Base-by-base conservation (phyloP, 2,329 filamentous ascomycete species). In the Neoscytalidium dimidiatum region DNA sequence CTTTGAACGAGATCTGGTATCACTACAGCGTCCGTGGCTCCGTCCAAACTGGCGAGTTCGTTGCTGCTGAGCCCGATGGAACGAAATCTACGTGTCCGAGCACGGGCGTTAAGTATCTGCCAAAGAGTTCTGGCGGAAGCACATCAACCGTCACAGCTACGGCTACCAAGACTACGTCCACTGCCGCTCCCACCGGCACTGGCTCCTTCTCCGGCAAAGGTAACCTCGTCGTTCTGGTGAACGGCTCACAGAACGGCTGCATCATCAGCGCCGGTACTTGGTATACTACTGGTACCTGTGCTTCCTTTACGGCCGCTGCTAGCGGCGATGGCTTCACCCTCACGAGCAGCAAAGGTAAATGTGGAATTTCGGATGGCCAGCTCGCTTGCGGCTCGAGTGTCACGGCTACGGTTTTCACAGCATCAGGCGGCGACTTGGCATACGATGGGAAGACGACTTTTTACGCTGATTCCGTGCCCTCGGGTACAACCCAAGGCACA, bases 261-360 rank as follows among this genome's bases (percentile, higher is more conserved):
- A 82, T 92, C 65, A 92, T 91, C 72, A 84, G 84, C 64, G 81
- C 77, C 9, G 90, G 90, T 0, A 86, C 84, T 0, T 92, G 89
- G 90, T 92, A 89, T 71, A 82, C 83, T 0, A 83, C 81, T 1
- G 88, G 89, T 2, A 89, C 88, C 0, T 91, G 89, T 71, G 90
- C 89, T 0, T 89, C 85, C 0, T 90, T 86, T 73, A 86, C 83
- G 0, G 86, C 87, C 4, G 77, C 83, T 3, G 66, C 80, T 1
- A 66, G 67, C 9, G 71, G 77, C 49, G 72, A 72, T 13, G 83
- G 82, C 46, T 87, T 88, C 77, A 88, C 85, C 0, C 75, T 90
- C 13, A 80, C 76, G 53, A 86, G 85, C 13, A 85, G 83, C 52
- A 88, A 87, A 71, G 87, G 87, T 6, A 75, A 73, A 14, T 91